A percentile compares a stretch with the other conserved stretches of the same genome.
Conservation (phyloP, 441 rosid species). For the Populus tomentosa region DNA sequence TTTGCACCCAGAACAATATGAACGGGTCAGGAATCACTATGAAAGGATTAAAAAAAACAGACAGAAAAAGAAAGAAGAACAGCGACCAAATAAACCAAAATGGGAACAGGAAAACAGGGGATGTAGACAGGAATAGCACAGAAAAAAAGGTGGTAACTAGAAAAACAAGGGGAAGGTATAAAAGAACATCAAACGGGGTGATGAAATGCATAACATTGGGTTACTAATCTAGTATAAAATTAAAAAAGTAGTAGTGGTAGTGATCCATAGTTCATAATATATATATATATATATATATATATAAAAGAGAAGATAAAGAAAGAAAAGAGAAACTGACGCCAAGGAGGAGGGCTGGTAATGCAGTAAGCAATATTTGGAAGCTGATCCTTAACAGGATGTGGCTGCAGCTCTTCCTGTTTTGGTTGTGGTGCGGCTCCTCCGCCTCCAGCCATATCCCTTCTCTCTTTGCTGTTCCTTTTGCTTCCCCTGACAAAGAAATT, state of each 20-base stretch:
- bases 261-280: background rate
- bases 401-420: conserved; percentile 69
- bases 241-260: background rate
- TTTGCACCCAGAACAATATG: background rate
- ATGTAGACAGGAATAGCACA: background rate
- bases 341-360: conserved; percentile 97
- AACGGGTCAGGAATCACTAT: background rate
- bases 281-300: background rate
- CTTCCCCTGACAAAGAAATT: conserved; percentile 7
- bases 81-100: background rate
- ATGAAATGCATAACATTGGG: background rate
- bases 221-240: background rate
- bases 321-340: conserved; percentile 65
- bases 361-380: conserved; percentile 81
- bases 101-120: background rate
- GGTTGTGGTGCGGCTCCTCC: conserved; percentile 53
- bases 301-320: background rate
- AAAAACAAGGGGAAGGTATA: background rate
- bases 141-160: conserved; percentile 10
- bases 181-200: background rate
- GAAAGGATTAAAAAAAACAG: background rate
- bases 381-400: conserved; percentile 91
- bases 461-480: background rate
- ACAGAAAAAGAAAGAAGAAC: background rate
- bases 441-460: conserved; percentile 53